These are phyloP conservation scores for Cantharellus cinnabarinus DNA, from an alignment of 768 basidiomycete genomes.

Conservation along the genomic window DNA sequence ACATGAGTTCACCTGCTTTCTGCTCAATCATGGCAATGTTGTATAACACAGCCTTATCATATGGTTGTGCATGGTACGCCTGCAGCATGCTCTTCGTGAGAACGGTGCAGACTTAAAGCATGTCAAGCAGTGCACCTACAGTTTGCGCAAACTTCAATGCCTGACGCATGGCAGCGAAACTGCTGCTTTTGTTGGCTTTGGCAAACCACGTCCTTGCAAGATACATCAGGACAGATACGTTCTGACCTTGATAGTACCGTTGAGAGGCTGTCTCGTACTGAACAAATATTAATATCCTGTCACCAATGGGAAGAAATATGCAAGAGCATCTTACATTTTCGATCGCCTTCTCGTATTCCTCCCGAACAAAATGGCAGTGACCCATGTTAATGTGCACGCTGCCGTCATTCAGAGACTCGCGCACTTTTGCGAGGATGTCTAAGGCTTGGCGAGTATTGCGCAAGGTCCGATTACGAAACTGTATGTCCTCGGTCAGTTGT, in stretches of 20 bases:
- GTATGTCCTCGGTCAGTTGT: conserved; percentile 33
- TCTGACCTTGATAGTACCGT: conserved; percentile 53
- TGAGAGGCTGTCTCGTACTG: conserved; percentile 86
- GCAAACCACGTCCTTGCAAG: conserved; percentile 87
- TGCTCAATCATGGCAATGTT: conserved; percentile 99
- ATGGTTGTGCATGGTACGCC: conserved; percentile 70
- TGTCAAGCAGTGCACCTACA: conserved; percentile 22
- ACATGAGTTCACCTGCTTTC: conserved; percentile 80
- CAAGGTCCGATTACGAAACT: conserved; percentile 25
- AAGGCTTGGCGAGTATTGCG: conserved; percentile 74
- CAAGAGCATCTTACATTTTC: conserved; percentile 45
- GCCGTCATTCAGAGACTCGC: conserved; percentile 64
- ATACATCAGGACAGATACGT: conserved; percentile 59
- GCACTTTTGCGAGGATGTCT: conserved; percentile 73
- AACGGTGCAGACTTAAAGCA: background rate
- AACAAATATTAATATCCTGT: background rate
- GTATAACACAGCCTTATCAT: conserved; percentile 77
- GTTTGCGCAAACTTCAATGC: conserved; percentile 67
- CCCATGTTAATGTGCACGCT: conserved; percentile 93
- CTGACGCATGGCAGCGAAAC: conserved; percentile 59
- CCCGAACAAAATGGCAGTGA: conserved; percentile 79
- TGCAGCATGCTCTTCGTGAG: conserved; percentile 16
- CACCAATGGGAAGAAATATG: background rate
- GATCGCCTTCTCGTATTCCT: conserved; percentile 90
- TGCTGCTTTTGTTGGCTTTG: conserved; percentile 80